Base-by-base conservation (phyloP, 225 moss, liverwort and hornwort genomes). In the Takakia lepidozioides region DNA sequence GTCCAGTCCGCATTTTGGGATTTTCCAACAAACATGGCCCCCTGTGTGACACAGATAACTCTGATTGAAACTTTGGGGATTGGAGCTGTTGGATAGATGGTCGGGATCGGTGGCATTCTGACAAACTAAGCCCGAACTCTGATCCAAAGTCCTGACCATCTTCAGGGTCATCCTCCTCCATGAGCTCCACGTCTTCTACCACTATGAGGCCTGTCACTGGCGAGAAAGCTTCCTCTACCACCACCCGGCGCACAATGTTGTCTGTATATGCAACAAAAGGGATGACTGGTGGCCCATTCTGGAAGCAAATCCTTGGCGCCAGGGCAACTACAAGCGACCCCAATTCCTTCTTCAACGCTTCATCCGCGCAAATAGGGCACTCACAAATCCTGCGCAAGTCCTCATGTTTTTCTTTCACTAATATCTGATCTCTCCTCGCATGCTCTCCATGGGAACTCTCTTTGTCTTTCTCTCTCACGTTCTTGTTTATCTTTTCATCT, bases 131-230 rank as follows among this genome's bases (percentile, higher is more conserved):
- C 32, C 7, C 8, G 11, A 32, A 32, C 11, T 32, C 8, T 11
- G 22, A 8, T 4, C 24, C 24, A 25, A 27, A 27, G 30, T 42
- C 14, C n/a, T 8, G 2, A 4, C 9, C n/a, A n/a, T 38, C 44
- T 1, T 57, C 55, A 13, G 40, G 26, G 24, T 69, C 70, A 30
- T 34, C 35, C 51, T 74, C 67, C 13, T 52, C 56, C 37, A 82
- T 51, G 48, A 78, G n/a, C 25, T 78, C 82, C 10, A 98, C 87
- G 50, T 98, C 95, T 59, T 91, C 98, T 11, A 98, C 98, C 50
- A 78, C 70, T 66, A 98, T 87, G 14, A 30, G 43, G 9, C 91
- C 98, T 22, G 82, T 85, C 32, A 75, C 28, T 5, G 85, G 29
- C 11, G 98, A 98, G 51, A 54, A 73, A 0, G 51, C 57, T 57